A percentile compares a stretch with the other conserved stretches of the same genome.
Conservation (phyloP, 768 basidiomycete genomes). For the Macrolepiota dolichaula region DNA sequence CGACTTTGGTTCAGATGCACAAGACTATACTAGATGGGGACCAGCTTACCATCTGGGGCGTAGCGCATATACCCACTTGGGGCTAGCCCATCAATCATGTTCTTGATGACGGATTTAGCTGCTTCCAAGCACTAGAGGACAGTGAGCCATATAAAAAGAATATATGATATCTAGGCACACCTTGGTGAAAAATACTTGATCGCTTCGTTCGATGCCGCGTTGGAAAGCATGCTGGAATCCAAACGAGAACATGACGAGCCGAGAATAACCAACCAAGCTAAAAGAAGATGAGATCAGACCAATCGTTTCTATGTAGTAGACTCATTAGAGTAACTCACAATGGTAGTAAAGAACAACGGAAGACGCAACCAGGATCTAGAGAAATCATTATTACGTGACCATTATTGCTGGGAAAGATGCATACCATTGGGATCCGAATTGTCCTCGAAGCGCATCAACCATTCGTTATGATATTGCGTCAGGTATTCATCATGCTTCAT, state of each 20-base stretch:
- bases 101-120: slow-evolving; percentile 63
- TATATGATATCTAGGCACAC: slow-evolving; percentile 29
- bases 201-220: slow-evolving; percentile 58
- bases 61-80: slow-evolving; percentile 77
- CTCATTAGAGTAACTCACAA: slow-evolving; percentile 49
- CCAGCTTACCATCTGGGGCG: slow-evolving; percentile 64
- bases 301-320: neutral
- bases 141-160: neutral
- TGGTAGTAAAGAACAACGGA: slow-evolving; percentile 67
- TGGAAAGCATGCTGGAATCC: slow-evolving; percentile 83
- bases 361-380: slow-evolving; percentile 52
- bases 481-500: slow-evolving; percentile 56
- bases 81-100: slow-evolving; percentile 61
- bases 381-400: neutral
- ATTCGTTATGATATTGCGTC: slow-evolving; percentile 61
- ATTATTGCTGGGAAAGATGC: neutral
- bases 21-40: neutral
- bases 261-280: slow-evolving; percentile 73
- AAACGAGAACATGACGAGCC: slow-evolving; percentile 85
- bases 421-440: slow-evolving; percentile 59
- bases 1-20: neutral
- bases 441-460: slow-evolving; percentile 54
- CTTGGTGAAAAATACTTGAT: slow-evolving; percentile 66
- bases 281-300: slow-evolving; percentile 1
- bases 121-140: slow-evolving; percentile 59